Evolutionary conservation across 768 basidiomycete genomes (phyloP).

Genomic region (Boletellus emodensis): DNA sequence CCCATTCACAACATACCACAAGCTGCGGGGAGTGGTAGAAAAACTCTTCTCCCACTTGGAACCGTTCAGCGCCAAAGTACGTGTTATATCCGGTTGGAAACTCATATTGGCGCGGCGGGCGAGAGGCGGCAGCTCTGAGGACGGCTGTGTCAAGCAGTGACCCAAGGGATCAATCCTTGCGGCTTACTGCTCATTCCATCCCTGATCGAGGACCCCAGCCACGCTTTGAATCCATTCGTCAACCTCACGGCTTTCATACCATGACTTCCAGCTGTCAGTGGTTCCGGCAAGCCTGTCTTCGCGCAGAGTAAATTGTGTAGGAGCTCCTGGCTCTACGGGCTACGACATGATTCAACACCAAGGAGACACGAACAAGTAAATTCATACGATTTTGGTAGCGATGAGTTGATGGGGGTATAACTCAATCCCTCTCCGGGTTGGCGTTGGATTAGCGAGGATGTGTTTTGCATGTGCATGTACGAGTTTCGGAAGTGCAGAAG

Average conservation of each 20-base stretch:
- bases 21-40: slow-evolving; percentile 69
- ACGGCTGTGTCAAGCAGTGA: not conserved
- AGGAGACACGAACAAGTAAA: not conserved
- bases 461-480: slow-evolving; percentile 78
- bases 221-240: slow-evolving; percentile 94
- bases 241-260: slow-evolving; percentile 78
- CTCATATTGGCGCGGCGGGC: slow-evolving; percentile 74
- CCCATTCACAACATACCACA: slow-evolving; percentile 35
- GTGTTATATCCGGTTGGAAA: slow-evolving; percentile 92
- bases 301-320: slow-evolving; percentile 66
- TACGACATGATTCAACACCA: slow-evolving; percentile 29
- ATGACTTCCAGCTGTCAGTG: slow-evolving; percentile 76
- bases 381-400: slow-evolving; percentile 65
- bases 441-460: slow-evolving; percentile 49
- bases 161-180: not conserved
- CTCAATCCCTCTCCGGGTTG: slow-evolving; percentile 55
- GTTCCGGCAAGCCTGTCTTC: slow-evolving; percentile 70
- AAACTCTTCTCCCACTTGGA: slow-evolving; percentile 81
- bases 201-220: slow-evolving; percentile 78
- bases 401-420: slow-evolving; percentile 87
- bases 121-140: slow-evolving; percentile 53
- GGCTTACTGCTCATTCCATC: slow-evolving; percentile 84
- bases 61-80: slow-evolving; percentile 79
- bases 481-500: slow-evolving; percentile 72
- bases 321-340: slow-evolving; percentile 68